A percentile compares a stretch with the other conserved stretches of the same genome.
phyloP scores from a whole-genome alignment of 352 stramenopile genomes.

The Globisporangium emineosum region DNA sequence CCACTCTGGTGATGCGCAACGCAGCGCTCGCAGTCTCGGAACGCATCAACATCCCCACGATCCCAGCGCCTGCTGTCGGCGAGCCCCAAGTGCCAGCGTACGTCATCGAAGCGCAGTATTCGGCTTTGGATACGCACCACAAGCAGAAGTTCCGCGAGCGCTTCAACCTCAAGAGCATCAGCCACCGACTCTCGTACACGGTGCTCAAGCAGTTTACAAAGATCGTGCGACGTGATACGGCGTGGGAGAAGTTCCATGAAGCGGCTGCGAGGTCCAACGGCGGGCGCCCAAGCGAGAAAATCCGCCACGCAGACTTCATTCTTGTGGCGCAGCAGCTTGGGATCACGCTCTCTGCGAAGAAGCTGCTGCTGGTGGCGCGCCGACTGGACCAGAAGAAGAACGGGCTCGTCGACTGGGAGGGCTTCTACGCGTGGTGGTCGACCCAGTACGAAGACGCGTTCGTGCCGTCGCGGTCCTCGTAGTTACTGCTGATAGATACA shows the following conservation, averaged over 20 bases:
- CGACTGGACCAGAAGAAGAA: constrained; percentile 50
- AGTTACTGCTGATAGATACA: not conserved
- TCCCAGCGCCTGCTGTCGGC: constrained; percentile 29
- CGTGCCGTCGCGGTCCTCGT: not conserved
- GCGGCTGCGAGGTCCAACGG: constrained; percentile 11
- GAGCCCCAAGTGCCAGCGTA: constrained; percentile 41
- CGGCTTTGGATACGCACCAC: constrained; percentile 37
- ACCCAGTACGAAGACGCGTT: constrained; percentile 29
- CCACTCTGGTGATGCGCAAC: constrained; percentile 63
- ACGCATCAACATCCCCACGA: constrained; percentile 42
- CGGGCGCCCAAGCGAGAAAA: constrained; percentile 14
- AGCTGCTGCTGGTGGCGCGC: constrained; percentile 38
- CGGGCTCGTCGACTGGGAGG: constrained; percentile 53
- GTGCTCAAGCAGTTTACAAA: constrained; percentile 67
- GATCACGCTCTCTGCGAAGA: constrained; percentile 37
- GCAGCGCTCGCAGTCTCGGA: constrained; percentile 43
- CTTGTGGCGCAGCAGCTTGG: constrained; percentile 39
- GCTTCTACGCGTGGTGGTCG: constrained; percentile 68
- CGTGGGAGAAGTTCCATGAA: constrained; percentile 55
- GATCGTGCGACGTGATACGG: constrained; percentile 49
- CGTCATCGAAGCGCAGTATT: constrained; percentile 64
- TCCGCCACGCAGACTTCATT: constrained; percentile 52
- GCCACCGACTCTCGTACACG: constrained; percentile 58
- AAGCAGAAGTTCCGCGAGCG: constrained; percentile 51
- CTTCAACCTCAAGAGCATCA: constrained; percentile 57